Evolutionary conservation across 495 filamentous ascomycete genomes (phyloP).

Genomic region (Cenococcum geophilum): DNA sequence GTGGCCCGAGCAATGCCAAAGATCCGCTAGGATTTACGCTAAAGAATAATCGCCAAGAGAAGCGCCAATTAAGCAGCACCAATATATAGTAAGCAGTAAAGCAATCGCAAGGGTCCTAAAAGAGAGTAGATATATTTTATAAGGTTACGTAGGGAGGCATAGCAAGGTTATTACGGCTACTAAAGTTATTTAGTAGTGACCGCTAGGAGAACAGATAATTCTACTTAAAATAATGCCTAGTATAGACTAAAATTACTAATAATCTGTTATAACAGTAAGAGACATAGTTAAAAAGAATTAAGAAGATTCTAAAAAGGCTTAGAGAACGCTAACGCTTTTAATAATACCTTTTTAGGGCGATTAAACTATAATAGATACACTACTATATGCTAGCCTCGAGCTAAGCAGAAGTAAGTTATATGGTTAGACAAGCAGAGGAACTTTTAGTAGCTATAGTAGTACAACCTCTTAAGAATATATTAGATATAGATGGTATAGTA

Average conservation of each 20-base stretch:
- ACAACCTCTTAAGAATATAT: constrained; percentile 16
- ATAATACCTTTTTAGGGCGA: not conserved
- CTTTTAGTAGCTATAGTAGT: constrained; percentile 7
- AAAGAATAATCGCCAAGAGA: not conserved
- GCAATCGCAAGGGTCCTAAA: not conserved
- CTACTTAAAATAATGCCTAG: not conserved
- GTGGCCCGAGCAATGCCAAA: too few relatives aligned
- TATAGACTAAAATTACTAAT: not conserved
- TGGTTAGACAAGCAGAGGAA: not conserved
- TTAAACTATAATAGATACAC: not conserved
- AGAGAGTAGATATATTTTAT: not conserved
- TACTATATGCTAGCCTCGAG: constrained; percentile 30
- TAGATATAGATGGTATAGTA: constrained; percentile 6
- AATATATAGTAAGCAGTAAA: not conserved
- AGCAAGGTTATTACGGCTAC: not conserved
- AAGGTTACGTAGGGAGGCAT: not conserved
- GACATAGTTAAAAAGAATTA: not conserved
- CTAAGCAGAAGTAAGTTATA: constrained; percentile 23
- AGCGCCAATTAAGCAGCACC: not conserved
- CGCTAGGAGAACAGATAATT: not conserved
- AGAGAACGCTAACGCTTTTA: not conserved
- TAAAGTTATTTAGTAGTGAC: not conserved
- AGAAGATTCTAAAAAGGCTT: not conserved
- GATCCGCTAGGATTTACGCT: too few relatives aligned
- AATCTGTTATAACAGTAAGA: not conserved